Evolutionary conservation across 495 filamentous ascomycete genomes (phyloP), one percentile per base, ranked within the genome.

Genomic region (Diplogelasinospora grovesii): DNA sequence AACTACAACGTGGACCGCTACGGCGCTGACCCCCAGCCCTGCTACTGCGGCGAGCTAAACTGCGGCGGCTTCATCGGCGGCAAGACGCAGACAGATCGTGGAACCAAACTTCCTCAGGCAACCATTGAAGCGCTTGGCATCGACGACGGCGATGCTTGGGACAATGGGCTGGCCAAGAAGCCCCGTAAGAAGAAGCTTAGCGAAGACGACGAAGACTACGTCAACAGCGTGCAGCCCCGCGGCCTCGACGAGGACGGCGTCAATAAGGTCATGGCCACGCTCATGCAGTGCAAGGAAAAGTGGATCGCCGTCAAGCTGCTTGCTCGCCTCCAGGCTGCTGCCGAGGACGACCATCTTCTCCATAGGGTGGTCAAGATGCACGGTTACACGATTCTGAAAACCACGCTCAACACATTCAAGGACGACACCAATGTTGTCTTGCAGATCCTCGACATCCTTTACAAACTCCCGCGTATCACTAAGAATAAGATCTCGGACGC

Each of bases 1-100:
- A 95, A 99, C 69, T 99, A 99, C 74, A 99, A 99, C 49, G 92
- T 99, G 39, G 92, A 99, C 59, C 81, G 92, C 43, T 99, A 99
- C 54, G 92, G 92, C 43, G 89, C 92, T 22, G 87, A 97, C 52
- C 89, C 92, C 35, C 89, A 96, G 62, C 86, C 84, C 8, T 99
- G 92, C 63, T 97, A 96, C 58, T 99, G 92, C 63, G 89, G 80
- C 41, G 92, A 99, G 61, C 71, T 82, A 5, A 97, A 96, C 58
- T 99, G 92, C 64, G 83, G 86, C 10, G 92, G 92, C 29, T 96
- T 87, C 63, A 96, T 99, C 46, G 92, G 92, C 45, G 92, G 92
- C 41, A 92, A 90, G 64, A 97, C 92, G 4, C 92, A 99, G 66
- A 99, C 93, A 0, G 90, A 95, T 53, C 84, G 84, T 45, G 90